Evolutionary conservation across 257 asterid genomes (phyloP).

Genomic region (Salvia splendens): DNA sequence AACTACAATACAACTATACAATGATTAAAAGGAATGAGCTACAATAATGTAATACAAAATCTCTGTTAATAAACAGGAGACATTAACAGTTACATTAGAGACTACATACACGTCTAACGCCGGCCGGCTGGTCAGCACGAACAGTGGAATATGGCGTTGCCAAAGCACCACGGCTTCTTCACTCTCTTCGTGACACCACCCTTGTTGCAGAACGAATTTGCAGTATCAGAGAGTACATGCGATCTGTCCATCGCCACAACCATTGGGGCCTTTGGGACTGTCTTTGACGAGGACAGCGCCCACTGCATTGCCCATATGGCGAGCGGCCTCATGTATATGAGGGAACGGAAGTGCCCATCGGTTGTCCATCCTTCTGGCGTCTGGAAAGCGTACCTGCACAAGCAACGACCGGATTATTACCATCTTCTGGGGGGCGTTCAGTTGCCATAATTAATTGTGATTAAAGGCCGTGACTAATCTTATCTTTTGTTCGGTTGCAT

Average conservation of each 20-base stretch:
- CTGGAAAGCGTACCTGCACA: conserved; percentile 79
- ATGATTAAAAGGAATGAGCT: conserved; percentile 34
- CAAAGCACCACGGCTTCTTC: conserved; percentile 59
- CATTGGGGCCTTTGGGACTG: conserved; percentile 55
- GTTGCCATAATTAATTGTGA: too few species aligned
- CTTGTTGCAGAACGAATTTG: conserved; percentile 39
- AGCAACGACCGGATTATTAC: neutral
- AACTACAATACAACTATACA: conserved; percentile 30
- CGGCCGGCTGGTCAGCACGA: conserved; percentile 46
- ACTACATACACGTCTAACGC: neutral
- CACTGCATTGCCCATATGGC: conserved; percentile 96
- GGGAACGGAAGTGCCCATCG: conserved; percentile 92
- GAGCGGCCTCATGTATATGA: conserved; percentile 92
- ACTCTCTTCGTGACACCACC: conserved; percentile 43
- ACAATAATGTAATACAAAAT: conserved; percentile 8
- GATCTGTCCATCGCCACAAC: conserved; percentile 61
- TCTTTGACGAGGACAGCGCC: conserved; percentile 63
- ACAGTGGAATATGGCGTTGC: conserved; percentile 67
- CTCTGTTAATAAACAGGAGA: too few species aligned
- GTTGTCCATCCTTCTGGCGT: conserved; percentile 97
- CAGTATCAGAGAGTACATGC: conserved; percentile 29
- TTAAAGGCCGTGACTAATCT: too few species aligned
- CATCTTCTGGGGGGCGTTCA: too few species aligned
- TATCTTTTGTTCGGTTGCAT: too few species aligned
- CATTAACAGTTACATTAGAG: too few species aligned